Percentiles rank a stretch among this genome's conserved stretches.
phyloP scores from a whole-genome alignment of 2,329 filamentous ascomycete species.

The Aspergillus calidoustus region DNA sequence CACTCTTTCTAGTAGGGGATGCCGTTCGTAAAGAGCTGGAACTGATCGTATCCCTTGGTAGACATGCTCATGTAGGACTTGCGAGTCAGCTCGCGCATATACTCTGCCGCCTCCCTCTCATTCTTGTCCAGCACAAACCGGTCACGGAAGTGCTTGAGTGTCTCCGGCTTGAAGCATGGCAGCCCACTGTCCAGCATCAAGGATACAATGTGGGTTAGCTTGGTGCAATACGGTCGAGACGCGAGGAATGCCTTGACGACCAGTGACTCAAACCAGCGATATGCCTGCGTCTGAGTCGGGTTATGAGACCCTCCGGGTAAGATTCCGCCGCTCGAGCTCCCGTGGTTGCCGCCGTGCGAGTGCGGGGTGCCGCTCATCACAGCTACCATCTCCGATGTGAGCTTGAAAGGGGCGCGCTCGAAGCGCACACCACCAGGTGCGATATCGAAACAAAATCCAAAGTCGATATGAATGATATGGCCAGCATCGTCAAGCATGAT shows the following conservation, averaged over 20 bases:
- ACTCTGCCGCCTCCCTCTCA: constrained; percentile 91
- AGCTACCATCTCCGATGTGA: constrained; percentile 97
- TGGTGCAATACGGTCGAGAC: constrained; percentile 81
- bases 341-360: constrained; percentile 31
- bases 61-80: constrained; percentile 90
- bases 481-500: constrained; percentile 99
- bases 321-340: constrained; percentile 31
- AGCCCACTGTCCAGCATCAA: constrained; percentile 96
- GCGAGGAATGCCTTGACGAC: constrained; percentile 95
- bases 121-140: constrained; percentile 90
- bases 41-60: constrained; percentile 96
- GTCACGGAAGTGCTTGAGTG: constrained; percentile 87
- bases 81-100: constrained; percentile 85
- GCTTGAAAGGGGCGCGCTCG: constrained; percentile 96
- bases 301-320: constrained; percentile 38
- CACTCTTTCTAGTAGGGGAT: constrained; percentile 75
- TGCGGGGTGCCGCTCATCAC: constrained; percentile 83
- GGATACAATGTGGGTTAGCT: constrained; percentile 85
- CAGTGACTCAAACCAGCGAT: constrained; percentile 94
- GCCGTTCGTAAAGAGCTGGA: constrained; percentile 94
- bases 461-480: constrained; percentile 98
- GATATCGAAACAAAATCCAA: constrained; percentile 99
- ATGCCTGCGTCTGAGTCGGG: constrained; percentile 77
- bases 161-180: constrained; percentile 97
- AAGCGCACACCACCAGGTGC: constrained; percentile 96